Conservation (phyloP, 2,329 filamentous ascomycete species). For the Penicillium sp. region DNA sequence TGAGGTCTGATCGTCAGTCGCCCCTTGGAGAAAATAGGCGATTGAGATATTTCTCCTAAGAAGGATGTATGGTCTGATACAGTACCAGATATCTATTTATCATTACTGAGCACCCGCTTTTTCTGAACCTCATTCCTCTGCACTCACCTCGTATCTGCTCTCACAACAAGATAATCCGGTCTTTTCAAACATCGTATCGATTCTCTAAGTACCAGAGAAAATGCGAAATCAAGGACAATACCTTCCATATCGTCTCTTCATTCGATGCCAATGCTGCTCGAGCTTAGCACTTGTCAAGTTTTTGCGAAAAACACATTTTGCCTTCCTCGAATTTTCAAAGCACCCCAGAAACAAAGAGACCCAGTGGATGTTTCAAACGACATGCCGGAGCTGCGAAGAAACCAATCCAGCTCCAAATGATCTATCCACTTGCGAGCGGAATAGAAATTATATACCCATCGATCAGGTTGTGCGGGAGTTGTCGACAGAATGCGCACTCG, state of each 20-base stretch:
- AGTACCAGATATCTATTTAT: neutral
- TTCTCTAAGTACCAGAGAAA: neutral
- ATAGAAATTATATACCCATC: neutral
- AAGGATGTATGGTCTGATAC: neutral
- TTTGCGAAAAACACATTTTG: neutral
- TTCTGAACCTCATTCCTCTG: neutral
- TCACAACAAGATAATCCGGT: neutral
- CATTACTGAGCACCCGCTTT: neutral
- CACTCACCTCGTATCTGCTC: neutral
- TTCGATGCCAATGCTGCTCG: neutral
- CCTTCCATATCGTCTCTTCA: neutral
- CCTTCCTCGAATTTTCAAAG: neutral
- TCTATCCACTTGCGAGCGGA: neutral
- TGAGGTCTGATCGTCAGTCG: too few species aligned
- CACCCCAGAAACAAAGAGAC: neutral
- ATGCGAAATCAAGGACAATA: neutral
- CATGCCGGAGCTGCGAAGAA: neutral
- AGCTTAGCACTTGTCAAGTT: neutral
- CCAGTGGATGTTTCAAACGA: neutral
- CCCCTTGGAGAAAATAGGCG: too few species aligned
- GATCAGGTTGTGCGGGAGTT: neutral
- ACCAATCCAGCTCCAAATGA: neutral
- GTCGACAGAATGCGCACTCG: neutral
- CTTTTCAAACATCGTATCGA: neutral
- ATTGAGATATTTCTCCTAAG: neutral